Evolutionary conservation across 352 stramenopile genomes (phyloP).

Genomic region (Phytophthora colocasiae): DNA sequence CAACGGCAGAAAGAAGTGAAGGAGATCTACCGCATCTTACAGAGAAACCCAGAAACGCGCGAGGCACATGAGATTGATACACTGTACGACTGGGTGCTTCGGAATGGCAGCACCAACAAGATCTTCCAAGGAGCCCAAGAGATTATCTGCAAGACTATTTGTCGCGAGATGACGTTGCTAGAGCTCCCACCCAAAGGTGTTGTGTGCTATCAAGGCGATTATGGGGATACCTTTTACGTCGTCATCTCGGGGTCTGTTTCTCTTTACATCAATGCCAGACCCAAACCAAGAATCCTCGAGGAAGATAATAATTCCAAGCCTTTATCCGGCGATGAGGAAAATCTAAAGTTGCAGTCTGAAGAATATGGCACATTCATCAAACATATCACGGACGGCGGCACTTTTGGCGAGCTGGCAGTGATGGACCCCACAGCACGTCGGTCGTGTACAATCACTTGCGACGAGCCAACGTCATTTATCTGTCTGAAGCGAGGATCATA

Average conservation of each 20-base stretch:
- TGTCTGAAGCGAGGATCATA: constrained; percentile 86
- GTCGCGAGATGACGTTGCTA: constrained; percentile 85
- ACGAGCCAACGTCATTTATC: constrained; percentile 81
- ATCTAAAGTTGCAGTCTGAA: constrained; percentile 39
- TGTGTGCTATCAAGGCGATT: constrained; percentile 87
- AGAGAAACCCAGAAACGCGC: constrained; percentile 49
- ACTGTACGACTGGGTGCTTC: constrained; percentile 82
- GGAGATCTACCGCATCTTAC: constrained; percentile 63
- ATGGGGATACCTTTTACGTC: constrained; percentile 84
- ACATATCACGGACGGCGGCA: constrained; percentile 74
- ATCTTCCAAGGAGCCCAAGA: constrained; percentile 86
- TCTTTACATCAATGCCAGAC: constrained; percentile 76
- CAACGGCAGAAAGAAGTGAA: constrained; percentile 56
- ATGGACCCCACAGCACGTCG: constrained; percentile 79
- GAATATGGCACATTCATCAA: constrained; percentile 80
- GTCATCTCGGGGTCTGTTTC: constrained; percentile 80
- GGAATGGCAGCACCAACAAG: constrained; percentile 83
- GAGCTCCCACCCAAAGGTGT: constrained; percentile 65
- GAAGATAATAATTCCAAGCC: constrained; percentile 25
- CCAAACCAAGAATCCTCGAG: constrained; percentile 38
- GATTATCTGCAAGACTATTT: constrained; percentile 91
- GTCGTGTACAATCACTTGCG: constrained; percentile 80
- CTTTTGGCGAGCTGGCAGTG: constrained; percentile 83
- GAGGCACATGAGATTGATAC: constrained; percentile 71
- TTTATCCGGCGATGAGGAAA: constrained; percentile 29